Evolutionary conservation across 148 eudicot genomes (phyloP).

Genomic region (Chenopodium album): DNA sequence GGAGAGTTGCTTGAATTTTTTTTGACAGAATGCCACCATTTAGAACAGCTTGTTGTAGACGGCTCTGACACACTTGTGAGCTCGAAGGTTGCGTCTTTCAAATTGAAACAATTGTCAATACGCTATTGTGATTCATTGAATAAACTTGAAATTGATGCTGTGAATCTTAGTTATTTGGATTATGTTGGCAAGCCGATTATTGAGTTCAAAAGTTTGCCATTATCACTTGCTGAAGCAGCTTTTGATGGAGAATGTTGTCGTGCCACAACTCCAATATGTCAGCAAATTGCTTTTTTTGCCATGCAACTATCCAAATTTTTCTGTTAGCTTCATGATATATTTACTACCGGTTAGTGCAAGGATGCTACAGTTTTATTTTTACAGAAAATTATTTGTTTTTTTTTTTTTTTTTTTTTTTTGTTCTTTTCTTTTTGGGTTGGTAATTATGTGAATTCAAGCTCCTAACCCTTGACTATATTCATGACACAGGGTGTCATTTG

Average conservation of each 20-base stretch:
- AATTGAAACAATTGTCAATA: not conserved
- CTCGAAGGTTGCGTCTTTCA: not conserved
- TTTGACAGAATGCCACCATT: too few species aligned
- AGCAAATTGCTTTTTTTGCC: not conserved
- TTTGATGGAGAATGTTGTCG: not conserved
- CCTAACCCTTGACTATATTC: not conserved
- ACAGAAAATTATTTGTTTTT: too few species aligned
- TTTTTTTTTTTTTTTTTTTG: too few species aligned
- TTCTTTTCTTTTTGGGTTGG: too few species aligned
- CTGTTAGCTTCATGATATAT: not conserved
- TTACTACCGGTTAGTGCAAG: not conserved
- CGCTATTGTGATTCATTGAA: not conserved
- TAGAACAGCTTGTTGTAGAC: not conserved
- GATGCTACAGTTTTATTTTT: too few species aligned
- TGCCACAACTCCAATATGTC: not conserved
- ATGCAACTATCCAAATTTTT: not conserved
- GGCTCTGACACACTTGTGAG: not conserved
- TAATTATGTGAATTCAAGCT: not conserved
- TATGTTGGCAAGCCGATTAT: not conserved
- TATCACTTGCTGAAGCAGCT: not conserved
- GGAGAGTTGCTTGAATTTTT: too few species aligned
- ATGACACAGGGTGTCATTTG: not conserved
- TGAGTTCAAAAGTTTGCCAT: not conserved
- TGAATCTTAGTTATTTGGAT: not conserved
- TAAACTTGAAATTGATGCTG: not conserved